Evolutionary conservation across 2,329 filamentous ascomycete species (phyloP), one percentile per base, ranked within the genome.

Genomic region (Moelleriella libera): DNA sequence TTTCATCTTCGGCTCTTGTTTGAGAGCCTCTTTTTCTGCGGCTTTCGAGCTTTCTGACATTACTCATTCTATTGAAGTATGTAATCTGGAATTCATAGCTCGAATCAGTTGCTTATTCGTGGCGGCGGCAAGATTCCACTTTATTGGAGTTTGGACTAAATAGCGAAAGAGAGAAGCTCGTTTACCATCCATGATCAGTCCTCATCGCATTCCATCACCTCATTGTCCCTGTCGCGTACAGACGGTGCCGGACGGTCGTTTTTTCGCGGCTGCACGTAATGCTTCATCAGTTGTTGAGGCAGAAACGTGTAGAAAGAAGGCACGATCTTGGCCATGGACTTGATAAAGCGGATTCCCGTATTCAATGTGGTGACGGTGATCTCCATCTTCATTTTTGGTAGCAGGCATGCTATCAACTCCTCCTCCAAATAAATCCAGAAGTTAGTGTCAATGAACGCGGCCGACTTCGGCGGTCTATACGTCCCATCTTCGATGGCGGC

Each of bases 391-490:
- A 83, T 76, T 0, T 87, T 85, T 0, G 72, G 62, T 49, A 76
- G 74, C 57, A 84, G 76, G 48, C 76, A 67, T 3, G 47, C 53
- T 7, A 75, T 57, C 9, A 70, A 53, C 12, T 71, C 61, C 30
- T 78, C 74, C 50, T 95, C 88, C 4, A 95, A 58, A 57, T 84
- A 78, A 53, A 94, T 82, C 10, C 62, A 63, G 40, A 61, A 50
- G 0, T 48, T 51, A 2, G 54, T 50, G 6, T 52, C 55, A 1
- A 30, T 31, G 2, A 57, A 46, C 1, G 53, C 53, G 44, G 48
- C 53, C 1, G 45, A 47, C 4, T 46, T n/a, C 2, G 42, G 6
- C 9, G 59, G 58, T 4, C 66, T 64, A 46, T 70, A 70, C 62
- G 66, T 72, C 11, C 68, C 69, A 42, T 75, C 68, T 32, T 69